Base-by-base conservation (phyloP, 1,139 yeast genomes). In the Nakaseomyces bracarensis region DNA sequence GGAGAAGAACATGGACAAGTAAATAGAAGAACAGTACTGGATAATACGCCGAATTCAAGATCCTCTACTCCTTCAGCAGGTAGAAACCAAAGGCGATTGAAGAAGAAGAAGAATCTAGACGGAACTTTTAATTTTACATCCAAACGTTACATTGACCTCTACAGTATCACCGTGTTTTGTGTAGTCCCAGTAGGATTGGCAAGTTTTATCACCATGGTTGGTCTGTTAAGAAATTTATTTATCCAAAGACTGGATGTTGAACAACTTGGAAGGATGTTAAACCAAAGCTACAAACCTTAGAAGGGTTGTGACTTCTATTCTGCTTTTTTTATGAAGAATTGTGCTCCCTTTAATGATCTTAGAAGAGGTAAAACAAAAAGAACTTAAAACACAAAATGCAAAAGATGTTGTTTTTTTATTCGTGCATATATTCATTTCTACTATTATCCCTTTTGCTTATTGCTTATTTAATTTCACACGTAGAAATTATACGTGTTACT, bases 141-240 rank as follows among this genome's bases (percentile, higher is more conserved):
- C 30, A 60, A 56, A 36, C 65, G 89, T 42, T 83, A 87, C 49
- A 76, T 91, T 49, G 87, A 82, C 56, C 69, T 81, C 46, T 83
- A 87, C 62, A 86, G 84, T 52, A 83, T 91, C 39, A 89, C 84
- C 1, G 96, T 91, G 1, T 91, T 85, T 68, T 96, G 97, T 1
- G 97, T 91, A 41, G 96, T 91, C 4, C 98, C 98, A 0, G 89
- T 91, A 19, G 98, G 98, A 0, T 57, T 91, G 47, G 96, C 98
- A 3, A 85, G 96, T 54, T 91, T 91, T 55, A 65, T 89, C 21
- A 87, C 97, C 4, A 86, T 89, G 95, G 69, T 87, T 22, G 93
- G 89, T 0, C 65, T 89, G 39, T 65, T 87, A 23, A 67, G 96
- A 48, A 76, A 86, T 42, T 63, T 87, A 40, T 69, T 87, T 52